A percentile compares a stretch with the other conserved stretches of the same genome.
phyloP scores from a whole-genome alignment of 2,329 filamentous ascomycete genomes.

The Fusarium abutilonis region DNA sequence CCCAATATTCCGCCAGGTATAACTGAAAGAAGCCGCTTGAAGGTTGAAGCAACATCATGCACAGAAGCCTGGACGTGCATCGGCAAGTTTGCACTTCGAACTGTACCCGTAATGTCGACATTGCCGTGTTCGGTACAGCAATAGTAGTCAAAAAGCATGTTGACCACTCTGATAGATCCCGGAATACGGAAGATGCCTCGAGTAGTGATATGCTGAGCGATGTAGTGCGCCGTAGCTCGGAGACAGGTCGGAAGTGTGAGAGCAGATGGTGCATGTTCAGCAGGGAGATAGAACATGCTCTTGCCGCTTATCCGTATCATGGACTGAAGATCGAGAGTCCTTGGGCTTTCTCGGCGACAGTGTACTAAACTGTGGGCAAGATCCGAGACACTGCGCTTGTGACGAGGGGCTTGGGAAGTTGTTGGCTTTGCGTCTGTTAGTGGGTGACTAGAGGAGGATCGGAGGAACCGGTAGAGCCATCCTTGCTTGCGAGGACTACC shows the following conservation, averaged over 20 bases:
- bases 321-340: constrained; percentile 63
- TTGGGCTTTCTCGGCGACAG: constrained; percentile 57
- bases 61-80: constrained; percentile 66
- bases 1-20: constrained; percentile 74
- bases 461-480: constrained; percentile 54
- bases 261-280: constrained; percentile 65
- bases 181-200: constrained; percentile 72
- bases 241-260: constrained; percentile 72
- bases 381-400: constrained; percentile 66
- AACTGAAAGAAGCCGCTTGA: constrained; percentile 71
- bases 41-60: constrained; percentile 73
- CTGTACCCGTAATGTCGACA: constrained; percentile 64
- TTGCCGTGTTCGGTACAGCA: constrained; percentile 59
- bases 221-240: constrained; percentile 71
- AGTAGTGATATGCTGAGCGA: constrained; percentile 65
- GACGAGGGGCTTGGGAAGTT: constrained; percentile 43
- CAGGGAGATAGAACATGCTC: constrained; percentile 68
- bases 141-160: constrained; percentile 71
- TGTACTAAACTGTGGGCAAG: constrained; percentile 59
- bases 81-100: constrained; percentile 68
- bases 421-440: constrained; percentile 12
- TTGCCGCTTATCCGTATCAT: constrained; percentile 71
- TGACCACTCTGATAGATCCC: constrained; percentile 66
- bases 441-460: constrained; percentile 38
- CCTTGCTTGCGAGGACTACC: constrained; percentile 47